phyloP scores from a whole-genome alignment of 2,329 filamentous ascomycete species.

The Colletotrichum spaethianum region DNA sequence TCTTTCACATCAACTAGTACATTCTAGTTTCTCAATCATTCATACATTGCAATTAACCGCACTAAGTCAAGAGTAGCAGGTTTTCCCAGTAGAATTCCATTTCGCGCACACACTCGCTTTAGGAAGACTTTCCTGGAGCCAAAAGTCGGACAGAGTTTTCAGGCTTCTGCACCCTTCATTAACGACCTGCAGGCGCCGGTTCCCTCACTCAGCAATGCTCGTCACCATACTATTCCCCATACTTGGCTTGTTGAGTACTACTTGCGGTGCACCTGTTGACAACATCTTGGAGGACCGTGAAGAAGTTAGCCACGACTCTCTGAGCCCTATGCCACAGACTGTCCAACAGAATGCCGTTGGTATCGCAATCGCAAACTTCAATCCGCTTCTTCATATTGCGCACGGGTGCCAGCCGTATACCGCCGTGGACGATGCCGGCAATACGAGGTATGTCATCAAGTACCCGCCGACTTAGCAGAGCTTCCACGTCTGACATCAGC shows the following conservation, averaged over 20 bases:
- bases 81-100: not conserved
- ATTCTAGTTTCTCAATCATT: not conserved
- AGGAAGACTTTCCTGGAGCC: not conserved
- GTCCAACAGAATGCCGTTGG: conserved; percentile 20
- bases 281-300: not conserved
- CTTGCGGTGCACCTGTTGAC: not conserved
- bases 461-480: not conserved
- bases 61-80: conserved; percentile 2
- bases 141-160: not conserved
- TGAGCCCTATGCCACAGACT: not conserved
- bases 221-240: not conserved
- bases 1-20: not conserved
- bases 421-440: conserved; percentile 18
- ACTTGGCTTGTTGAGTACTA: not conserved
- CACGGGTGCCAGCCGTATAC: conserved; percentile 31
- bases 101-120: not conserved
- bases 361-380: conserved; percentile 26
- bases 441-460: conserved; percentile 5
- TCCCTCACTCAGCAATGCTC: conserved; percentile 1
- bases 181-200: too few relatives aligned
- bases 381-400: conserved; percentile 33
- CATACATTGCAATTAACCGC: not conserved
- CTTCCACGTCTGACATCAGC: not conserved
- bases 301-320: conserved; percentile 3
- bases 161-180: not conserved